These are phyloP conservation scores for Cyberlindnera misumaiensis DNA, from an alignment of 805 yeast species.

Conservation along the genomic window DNA sequence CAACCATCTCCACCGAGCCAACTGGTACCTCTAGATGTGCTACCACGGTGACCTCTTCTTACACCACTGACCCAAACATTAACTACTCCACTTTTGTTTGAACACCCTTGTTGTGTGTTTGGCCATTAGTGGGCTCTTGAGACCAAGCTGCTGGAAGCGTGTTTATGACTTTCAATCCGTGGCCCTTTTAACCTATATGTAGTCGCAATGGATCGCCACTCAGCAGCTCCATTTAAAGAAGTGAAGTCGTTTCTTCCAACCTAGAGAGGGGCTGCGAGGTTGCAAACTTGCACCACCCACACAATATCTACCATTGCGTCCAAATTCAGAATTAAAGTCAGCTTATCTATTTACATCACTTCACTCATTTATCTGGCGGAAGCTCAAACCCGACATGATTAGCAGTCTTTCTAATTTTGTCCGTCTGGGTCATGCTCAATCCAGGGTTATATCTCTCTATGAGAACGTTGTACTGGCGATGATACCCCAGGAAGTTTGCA, in stretches of 20 bases:
- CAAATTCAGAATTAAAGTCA: too few species aligned
- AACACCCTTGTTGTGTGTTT: constrained; percentile 15
- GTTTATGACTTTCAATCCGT: too few species aligned
- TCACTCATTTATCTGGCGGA: constrained; percentile 31
- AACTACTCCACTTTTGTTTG: constrained; percentile 4
- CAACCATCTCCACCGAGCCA: constrained; percentile 20
- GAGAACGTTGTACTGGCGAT: constrained; percentile 69
- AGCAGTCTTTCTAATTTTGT: constrained; percentile 75
- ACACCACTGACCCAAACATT: constrained; percentile 4
- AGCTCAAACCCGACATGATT: constrained; percentile 79
- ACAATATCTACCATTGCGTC: too few species aligned
- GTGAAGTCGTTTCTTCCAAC: too few species aligned
- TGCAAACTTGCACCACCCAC: too few species aligned
- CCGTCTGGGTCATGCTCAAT: constrained; percentile 65
- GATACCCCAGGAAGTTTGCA: constrained; percentile 56
- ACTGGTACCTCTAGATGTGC: constrained; percentile 26
- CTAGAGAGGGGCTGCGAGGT: too few species aligned
- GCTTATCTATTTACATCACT: too few species aligned
- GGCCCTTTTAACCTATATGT: too few species aligned
- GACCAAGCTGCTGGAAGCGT: too few species aligned
- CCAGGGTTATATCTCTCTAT: constrained; percentile 87
- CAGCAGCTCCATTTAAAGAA: too few species aligned
- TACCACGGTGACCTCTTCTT: constrained; percentile 12
- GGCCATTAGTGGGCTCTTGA: constrained; percentile 2
- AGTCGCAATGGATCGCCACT: too few species aligned